These are phyloP conservation scores for Rhodotorula babjevae DNA, from an alignment of 768 basidiomycete genomes.

Conservation along the genomic window DNA sequence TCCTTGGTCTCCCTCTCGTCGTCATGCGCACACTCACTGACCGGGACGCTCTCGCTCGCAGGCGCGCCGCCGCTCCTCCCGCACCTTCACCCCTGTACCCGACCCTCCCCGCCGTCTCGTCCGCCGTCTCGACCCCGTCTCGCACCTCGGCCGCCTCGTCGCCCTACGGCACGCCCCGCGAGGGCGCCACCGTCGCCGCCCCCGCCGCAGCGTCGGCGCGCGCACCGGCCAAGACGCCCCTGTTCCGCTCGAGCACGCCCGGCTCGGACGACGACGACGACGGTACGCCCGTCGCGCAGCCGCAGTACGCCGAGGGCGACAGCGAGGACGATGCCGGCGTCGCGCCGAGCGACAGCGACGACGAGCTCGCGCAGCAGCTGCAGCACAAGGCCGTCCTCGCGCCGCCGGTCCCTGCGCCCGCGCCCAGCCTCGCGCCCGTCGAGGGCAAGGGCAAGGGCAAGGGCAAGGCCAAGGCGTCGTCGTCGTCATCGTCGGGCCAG, in stretches of 20 bases:
- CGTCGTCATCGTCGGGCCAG: background rate
- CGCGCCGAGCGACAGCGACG: background rate
- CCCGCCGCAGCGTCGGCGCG: background rate
- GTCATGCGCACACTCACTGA: background rate
- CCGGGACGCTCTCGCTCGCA: background rate
- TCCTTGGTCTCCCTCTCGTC: slow-evolving; percentile 39
- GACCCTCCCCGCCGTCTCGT: background rate
- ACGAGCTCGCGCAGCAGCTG: slow-evolving; percentile 39
- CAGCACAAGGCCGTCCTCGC: slow-evolving; percentile 32
- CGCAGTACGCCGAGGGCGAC: background rate
- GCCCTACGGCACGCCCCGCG: background rate
- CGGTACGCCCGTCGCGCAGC: background rate
- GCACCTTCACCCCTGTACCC: slow-evolving; percentile 9
- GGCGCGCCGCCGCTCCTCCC: slow-evolving; percentile 14
- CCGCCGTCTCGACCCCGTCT: background rate
- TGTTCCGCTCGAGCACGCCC: slow-evolving; percentile 35
- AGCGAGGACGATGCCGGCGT: background rate
- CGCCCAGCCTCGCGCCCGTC: background rate
- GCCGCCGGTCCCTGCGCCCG: background rate
- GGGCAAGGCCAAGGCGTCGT: slow-evolving; percentile 2
- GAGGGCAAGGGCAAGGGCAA: slow-evolving; percentile 4
- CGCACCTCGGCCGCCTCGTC: background rate
- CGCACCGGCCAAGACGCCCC: slow-evolving; percentile 31
- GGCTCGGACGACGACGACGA: slow-evolving; percentile 7
- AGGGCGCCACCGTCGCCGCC: background rate